Base-by-base conservation (phyloP, 495 filamentous ascomycete species). In the Podospora pseudocomata region DNA sequence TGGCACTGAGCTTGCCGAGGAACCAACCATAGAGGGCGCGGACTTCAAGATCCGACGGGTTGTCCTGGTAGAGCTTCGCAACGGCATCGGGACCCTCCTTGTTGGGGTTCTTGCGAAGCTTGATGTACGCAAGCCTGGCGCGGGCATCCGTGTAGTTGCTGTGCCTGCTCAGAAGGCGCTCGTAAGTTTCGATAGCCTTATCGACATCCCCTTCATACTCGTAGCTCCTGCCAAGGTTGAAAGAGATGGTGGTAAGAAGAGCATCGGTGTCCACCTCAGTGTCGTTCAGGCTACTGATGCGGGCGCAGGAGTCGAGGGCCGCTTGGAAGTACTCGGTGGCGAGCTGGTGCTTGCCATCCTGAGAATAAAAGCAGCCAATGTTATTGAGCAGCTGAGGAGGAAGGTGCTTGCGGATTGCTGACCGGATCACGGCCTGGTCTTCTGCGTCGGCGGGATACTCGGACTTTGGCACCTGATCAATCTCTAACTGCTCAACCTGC, bases 171-270 rank as follows among this genome's bases (percentile, higher is more conserved):
- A 97, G 77, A 28, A 98, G 79, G 30, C 90, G 88, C 72, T 96
- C 89, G 73, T 97, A 99, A 27, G 95, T 89, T 71, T 90, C 90
- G 69, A 90, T 89, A 0, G 95, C 96, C 73, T 94, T 88, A 60
- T 96, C 91, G 28, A 88, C 82, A 74, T 92, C 85, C 53, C 90
- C 89, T 5, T 89, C 88, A 1, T 92, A 89, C 78, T 99, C 95
- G 73, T 97, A 97, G 26, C 92, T 94, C n/a, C 95, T 86, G n/a
- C 90, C 95, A 30, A 99, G 87, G 75, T 98, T 99, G 80, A 93
- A 99, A 70, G 90, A 93, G 72, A 99, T 93, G 4, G 92, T 96
- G 0, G 93, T 96, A 28, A 97, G 88, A 5, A 99, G 85, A 2
- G 93, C 92, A 75, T 98, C 95, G 0, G 87, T 91, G 73, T 97